A percentile compares a stretch with the other conserved stretches of the same genome.
Conservation (phyloP, 768 basidiomycete species). For the Suillus paluster region DNA sequence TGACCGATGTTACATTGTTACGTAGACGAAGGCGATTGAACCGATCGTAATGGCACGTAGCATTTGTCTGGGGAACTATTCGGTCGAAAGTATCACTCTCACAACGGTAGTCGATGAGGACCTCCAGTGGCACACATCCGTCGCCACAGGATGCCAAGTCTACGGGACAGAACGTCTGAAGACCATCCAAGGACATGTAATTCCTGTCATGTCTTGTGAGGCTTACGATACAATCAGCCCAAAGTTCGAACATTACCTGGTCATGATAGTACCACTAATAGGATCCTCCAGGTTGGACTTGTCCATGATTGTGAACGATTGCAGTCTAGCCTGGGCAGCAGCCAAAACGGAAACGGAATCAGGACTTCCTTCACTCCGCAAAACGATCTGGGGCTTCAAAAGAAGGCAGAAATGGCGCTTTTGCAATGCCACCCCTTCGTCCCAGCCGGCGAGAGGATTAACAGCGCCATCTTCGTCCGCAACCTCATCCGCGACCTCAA, state of each 20-base stretch:
- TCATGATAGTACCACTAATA: conserved; percentile 84
- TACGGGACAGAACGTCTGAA: conserved; percentile 87
- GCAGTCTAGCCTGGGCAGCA: conserved; percentile 79
- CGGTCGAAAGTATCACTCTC: conserved; percentile 86
- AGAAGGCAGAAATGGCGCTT: conserved; percentile 85
- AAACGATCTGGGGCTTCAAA: conserved; percentile 87
- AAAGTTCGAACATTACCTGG: conserved; percentile 53
- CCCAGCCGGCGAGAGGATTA: conserved; percentile 74
- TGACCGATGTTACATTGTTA: conserved; percentile 64
- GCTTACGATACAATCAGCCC: conserved; percentile 5
- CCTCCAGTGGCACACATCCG: conserved; percentile 84
- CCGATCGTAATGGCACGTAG: conserved; percentile 87
- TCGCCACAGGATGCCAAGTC: conserved; percentile 43
- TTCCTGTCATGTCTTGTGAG: conserved; percentile 51
- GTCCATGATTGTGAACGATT: conserved; percentile 83
- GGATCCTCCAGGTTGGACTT: conserved; percentile 77
- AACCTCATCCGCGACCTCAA: conserved; percentile 41
- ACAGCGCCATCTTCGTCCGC: conserved; percentile 40
- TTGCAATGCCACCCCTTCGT: conserved; percentile 65
- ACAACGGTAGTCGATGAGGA: conserved; percentile 82
- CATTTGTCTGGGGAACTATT: conserved; percentile 87
- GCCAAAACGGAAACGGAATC: conserved; percentile 70
- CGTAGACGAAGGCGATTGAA: conserved; percentile 90
- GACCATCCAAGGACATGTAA: conserved; percentile 74
- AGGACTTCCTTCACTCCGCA: conserved; percentile 54